A percentile compares a stretch with the other conserved stretches of the same genome.
These are phyloP conservation scores for Striga asiatica DNA, from an alignment of 257 asterid genomes.

Conservation along the genomic window DNA sequence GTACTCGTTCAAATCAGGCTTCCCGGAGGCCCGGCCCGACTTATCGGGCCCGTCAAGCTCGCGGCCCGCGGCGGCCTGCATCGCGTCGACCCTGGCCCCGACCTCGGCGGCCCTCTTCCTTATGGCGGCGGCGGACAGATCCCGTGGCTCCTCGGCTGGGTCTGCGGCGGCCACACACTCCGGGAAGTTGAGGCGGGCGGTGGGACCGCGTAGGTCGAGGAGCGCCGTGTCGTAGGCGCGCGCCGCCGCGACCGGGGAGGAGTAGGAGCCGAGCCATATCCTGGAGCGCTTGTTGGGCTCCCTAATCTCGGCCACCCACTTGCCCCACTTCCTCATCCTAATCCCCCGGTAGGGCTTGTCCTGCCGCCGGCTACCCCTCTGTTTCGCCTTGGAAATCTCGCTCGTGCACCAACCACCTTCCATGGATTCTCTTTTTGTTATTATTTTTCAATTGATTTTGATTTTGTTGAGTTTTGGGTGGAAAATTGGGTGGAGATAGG, in stretches of 20 bases:
- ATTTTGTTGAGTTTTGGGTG: too few relatives aligned
- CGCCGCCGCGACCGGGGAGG: constrained; percentile 85
- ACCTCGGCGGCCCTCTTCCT: constrained; percentile 76
- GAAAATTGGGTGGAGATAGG: too few relatives aligned
- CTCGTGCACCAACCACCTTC: too few relatives aligned
- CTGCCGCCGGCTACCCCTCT: constrained; percentile 24
- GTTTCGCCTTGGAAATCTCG: constrained; percentile 43
- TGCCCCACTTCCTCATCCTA: constrained; percentile 95
- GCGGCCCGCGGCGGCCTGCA: constrained; percentile 21
- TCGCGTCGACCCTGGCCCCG: constrained; percentile 86
- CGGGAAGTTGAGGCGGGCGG: constrained; percentile 83
- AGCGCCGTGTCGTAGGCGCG: constrained; percentile 89
- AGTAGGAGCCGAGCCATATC: constrained; percentile 84
- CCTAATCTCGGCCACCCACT: constrained; percentile 90
- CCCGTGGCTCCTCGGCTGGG: constrained; percentile 25
- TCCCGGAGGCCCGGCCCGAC: constrained; percentile 25
- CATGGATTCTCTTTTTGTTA: too few relatives aligned
- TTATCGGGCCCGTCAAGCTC: not conserved
- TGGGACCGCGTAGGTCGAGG: constrained; percentile 63
- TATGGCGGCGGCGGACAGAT: constrained; percentile 63
- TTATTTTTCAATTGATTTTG: too few relatives aligned
- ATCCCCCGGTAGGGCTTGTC: constrained; percentile 75
- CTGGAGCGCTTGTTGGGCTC: constrained; percentile 81
- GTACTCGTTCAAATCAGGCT: constrained; percentile 77
- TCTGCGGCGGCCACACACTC: constrained; percentile 36